These are phyloP conservation scores for Saccharomyces uvarum DNA, from an alignment of 1,139 yeast genomes.

Conservation along the genomic window DNA sequence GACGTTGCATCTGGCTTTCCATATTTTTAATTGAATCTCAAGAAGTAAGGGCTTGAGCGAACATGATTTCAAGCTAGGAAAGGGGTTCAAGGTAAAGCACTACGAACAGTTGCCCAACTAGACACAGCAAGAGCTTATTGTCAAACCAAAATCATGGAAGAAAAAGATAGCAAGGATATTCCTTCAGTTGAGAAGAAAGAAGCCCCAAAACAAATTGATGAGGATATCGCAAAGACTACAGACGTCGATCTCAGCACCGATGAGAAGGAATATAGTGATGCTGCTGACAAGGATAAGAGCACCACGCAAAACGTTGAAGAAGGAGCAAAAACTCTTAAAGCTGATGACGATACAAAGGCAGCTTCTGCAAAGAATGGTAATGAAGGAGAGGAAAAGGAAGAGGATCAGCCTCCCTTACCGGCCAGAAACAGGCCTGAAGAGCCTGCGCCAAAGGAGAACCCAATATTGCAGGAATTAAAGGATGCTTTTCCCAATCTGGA, in stretches of 20 bases:
- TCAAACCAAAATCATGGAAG: background rate
- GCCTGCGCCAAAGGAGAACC: constrained; percentile 42
- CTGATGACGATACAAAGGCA: background rate
- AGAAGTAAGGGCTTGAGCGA: background rate
- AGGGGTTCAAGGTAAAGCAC: background rate
- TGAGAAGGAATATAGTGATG: constrained; percentile 8
- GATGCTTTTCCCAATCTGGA: constrained; percentile 81
- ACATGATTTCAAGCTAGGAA: background rate
- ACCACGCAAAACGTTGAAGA: background rate
- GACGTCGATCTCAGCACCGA: constrained; percentile 2
- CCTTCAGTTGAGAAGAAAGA: constrained; percentile 3
- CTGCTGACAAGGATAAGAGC: background rate
- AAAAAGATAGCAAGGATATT: constrained; percentile 3
- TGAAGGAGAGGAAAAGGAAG: constrained; percentile 9
- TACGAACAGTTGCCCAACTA: background rate
- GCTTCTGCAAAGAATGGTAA: background rate
- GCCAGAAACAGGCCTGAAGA: constrained; percentile 43
- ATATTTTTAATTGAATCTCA: background rate
- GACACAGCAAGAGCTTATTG: background rate
- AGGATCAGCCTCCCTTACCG: constrained; percentile 60
- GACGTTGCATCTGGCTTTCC: background rate
- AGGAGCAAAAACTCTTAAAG: too few relatives aligned
- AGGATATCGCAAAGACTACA: background rate
- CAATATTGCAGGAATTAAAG: constrained; percentile 36
- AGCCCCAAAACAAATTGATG: background rate